These are phyloP conservation scores for Apodospora peruviana DNA, from an alignment of 495 filamentous ascomycete species.

Conservation along the genomic window DNA sequence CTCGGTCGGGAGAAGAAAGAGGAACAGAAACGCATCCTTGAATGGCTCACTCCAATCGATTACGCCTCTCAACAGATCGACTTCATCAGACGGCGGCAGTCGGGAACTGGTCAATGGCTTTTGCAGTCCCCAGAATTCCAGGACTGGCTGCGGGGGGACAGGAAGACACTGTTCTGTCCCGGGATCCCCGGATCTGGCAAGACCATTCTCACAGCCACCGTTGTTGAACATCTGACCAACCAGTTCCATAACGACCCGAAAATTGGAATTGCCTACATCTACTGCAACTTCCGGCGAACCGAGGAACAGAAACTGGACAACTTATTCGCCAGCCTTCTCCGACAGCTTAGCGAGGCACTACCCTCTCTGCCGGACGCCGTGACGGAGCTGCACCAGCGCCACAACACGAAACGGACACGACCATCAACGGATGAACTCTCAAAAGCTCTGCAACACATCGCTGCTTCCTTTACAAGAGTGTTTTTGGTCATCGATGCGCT, in stretches of 20 bases:
- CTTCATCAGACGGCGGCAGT: slow-evolving; percentile 24
- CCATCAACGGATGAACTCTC: slow-evolving; percentile 20
- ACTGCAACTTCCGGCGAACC: slow-evolving; percentile 31
- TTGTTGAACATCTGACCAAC: slow-evolving; percentile 29
- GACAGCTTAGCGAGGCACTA: slow-evolving; percentile 27
- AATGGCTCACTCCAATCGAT: slow-evolving; percentile 7
- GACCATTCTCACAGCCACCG: slow-evolving; percentile 29
- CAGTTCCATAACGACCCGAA: slow-evolving; percentile 17
- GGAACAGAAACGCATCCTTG: background rate
- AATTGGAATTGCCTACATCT: slow-evolving; percentile 36
- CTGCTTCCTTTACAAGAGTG: slow-evolving; percentile 13
- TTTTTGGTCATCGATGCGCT: slow-evolving; percentile 46
- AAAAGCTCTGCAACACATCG: slow-evolving; percentile 12
- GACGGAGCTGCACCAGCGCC: slow-evolving; percentile 18
- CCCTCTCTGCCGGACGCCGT: slow-evolving; percentile 17
- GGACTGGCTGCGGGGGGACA: slow-evolving; percentile 24
- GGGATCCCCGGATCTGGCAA: slow-evolving; percentile 36
- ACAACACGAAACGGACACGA: slow-evolving; percentile 13
- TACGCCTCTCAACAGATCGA: slow-evolving; percentile 23
- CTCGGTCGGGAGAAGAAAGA: background rate
- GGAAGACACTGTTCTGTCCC: slow-evolving; percentile 27
- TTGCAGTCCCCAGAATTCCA: slow-evolving; percentile 28
- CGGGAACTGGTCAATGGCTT: slow-evolving; percentile 37
- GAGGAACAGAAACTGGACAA: slow-evolving; percentile 21
- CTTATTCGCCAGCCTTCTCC: slow-evolving; percentile 27